These are phyloP conservation scores for Noccaea bulbosa DNA, from an alignment of 345 rosid species.

Conservation along the genomic window DNA sequence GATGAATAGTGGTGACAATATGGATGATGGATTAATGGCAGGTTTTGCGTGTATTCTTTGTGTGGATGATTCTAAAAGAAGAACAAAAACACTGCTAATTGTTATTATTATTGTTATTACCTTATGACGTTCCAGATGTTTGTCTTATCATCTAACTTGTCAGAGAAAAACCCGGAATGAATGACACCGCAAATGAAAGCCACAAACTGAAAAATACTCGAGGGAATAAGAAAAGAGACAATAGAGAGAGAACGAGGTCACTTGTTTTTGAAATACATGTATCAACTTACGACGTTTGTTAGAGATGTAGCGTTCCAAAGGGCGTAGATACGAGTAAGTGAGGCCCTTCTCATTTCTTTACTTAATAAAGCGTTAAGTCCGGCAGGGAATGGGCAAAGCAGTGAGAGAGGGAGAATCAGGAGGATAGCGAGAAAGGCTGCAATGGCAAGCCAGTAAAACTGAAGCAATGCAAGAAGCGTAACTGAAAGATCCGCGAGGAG, in stretches of 20 bases:
- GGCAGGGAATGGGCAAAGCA: slow-evolving; percentile 93
- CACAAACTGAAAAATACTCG: slow-evolving; percentile 62
- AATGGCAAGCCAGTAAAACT: slow-evolving; percentile 92
- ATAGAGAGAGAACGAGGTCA: not conserved
- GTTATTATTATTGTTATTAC: slow-evolving; percentile 37
- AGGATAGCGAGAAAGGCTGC: slow-evolving; percentile 84
- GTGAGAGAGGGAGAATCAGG: slow-evolving; percentile 86
- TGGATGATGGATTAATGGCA: not conserved
- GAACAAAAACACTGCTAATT: not conserved
- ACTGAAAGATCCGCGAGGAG: slow-evolving; percentile 88
- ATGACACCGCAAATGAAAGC: slow-evolving; percentile 77
- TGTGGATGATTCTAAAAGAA: not conserved
- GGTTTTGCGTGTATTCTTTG: not conserved
- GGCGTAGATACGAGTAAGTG: slow-evolving; percentile 84
- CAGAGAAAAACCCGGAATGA: slow-evolving; percentile 57
- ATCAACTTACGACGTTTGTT: slow-evolving; percentile 77
- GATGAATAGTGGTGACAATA: not conserved
- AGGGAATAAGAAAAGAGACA: slow-evolving; percentile 22
- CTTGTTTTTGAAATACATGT: not conserved
- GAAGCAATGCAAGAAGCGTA: slow-evolving; percentile 81
- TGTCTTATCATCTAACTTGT: slow-evolving; percentile 50
- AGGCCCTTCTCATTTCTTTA: slow-evolving; percentile 89
- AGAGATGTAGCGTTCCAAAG: slow-evolving; percentile 92
- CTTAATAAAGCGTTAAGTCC: slow-evolving; percentile 95
- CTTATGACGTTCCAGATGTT: slow-evolving; percentile 61